Evolutionary conservation across 2,329 filamentous ascomycete species (phyloP).

Genomic region (Colletotrichum higginsianum): DNA sequence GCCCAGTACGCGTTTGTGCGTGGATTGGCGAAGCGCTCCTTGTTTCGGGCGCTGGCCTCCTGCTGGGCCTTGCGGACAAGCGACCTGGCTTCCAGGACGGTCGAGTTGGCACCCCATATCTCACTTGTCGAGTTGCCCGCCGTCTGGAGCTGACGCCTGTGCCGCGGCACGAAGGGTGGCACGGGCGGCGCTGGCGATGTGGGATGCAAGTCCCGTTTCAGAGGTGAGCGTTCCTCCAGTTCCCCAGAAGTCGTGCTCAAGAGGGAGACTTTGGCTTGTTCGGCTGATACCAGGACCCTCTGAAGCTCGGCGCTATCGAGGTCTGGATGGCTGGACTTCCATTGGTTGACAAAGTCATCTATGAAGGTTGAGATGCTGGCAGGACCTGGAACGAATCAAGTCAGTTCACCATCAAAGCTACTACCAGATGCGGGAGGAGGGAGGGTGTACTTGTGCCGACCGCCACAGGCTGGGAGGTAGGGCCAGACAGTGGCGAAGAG

Average conservation of each 20-base stretch:
- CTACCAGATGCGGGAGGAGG: constrained; percentile 15
- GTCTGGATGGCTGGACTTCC: constrained; percentile 15
- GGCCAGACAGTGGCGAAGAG: constrained; percentile 17
- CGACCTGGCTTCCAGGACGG: constrained; percentile 10
- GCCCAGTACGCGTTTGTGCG: constrained; percentile 19
- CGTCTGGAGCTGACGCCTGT: constrained; percentile 3
- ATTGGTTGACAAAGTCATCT: constrained; percentile 24
- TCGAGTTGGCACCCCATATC: not conserved
- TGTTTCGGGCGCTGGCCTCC: constrained; percentile 23
- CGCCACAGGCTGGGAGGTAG: constrained; percentile 20
- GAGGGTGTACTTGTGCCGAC: constrained; percentile 21
- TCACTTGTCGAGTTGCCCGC: no score
- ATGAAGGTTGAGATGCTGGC: constrained; percentile 13
- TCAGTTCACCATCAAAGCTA: constrained; percentile 8
- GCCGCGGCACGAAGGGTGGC: constrained; percentile 18
- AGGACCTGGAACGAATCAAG: no score
- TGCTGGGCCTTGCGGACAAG: constrained; percentile 20
- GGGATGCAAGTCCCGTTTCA: constrained; percentile 20
- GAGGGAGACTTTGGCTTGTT: constrained; percentile 20
- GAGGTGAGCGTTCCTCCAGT: constrained; percentile 10
- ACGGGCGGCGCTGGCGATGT: constrained; percentile 13
- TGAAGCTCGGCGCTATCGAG: constrained; percentile 14
- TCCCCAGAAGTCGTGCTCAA: constrained; percentile 4
- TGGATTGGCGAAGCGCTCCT: constrained; percentile 29
- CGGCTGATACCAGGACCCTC: constrained; percentile 21